Evolutionary conservation across 768 basidiomycete species (phyloP).

Genomic region (Naganishia friedmannii): DNA sequence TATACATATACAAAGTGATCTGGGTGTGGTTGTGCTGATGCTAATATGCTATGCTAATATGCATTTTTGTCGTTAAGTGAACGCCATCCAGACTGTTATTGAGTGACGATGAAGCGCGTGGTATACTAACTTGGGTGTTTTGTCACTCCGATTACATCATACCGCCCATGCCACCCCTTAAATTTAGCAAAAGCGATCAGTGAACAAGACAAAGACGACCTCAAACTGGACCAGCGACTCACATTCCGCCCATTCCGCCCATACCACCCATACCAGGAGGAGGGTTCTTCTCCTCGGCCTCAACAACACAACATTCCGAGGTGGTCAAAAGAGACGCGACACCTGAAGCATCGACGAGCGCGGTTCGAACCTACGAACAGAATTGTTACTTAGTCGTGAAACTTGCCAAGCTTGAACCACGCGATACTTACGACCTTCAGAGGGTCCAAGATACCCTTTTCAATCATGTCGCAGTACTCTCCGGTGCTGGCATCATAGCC

Average conservation of each 20-base stretch:
- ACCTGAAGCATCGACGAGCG: constrained; percentile 83
- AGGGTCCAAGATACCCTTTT: constrained; percentile 89
- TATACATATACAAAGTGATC: constrained; percentile 23
- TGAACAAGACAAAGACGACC: neutral
- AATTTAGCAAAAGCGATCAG: neutral
- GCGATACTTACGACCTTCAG: constrained; percentile 72
- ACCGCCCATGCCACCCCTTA: constrained; percentile 17
- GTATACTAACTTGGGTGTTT: too few relatives aligned
- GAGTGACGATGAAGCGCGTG: too few relatives aligned
- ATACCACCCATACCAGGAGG: constrained; percentile 59
- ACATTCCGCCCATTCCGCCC: constrained; percentile 59
- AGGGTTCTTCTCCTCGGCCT: constrained; percentile 71
- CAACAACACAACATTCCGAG: constrained; percentile 86
- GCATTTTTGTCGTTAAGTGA: neutral
- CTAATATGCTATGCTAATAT: constrained; percentile 4
- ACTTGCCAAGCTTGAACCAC: neutral
- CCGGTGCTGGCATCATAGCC: constrained; percentile 88
- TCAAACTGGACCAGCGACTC: neutral
- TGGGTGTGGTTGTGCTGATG: constrained; percentile 12
- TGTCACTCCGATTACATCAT: constrained; percentile 12
- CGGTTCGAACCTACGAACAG: constrained; percentile 59
- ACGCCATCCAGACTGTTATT: too few relatives aligned
- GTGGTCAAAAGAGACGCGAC: constrained; percentile 93
- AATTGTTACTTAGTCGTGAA: neutral
- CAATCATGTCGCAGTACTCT: constrained; percentile 92